Conservation (phyloP, 108 stramenopile genomes). For the Fragilaria radians region DNA sequence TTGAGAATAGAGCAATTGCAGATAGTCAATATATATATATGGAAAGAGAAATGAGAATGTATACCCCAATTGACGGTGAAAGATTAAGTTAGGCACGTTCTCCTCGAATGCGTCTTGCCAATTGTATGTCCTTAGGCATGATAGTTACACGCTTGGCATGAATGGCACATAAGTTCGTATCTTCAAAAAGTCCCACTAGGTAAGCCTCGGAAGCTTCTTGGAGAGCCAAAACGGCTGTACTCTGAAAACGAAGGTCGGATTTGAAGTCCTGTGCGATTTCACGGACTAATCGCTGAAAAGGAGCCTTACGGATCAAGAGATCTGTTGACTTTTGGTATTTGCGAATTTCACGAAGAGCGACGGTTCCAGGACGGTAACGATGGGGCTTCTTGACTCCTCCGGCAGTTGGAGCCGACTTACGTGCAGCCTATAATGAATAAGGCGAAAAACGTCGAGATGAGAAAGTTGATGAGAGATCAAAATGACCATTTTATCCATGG, state of each 20-base stretch:
- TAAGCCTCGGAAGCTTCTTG: slow-evolving; percentile 93
- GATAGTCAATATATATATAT: too few relatives aligned
- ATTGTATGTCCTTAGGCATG: slow-evolving; percentile 95
- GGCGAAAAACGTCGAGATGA: not conserved
- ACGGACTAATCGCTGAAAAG: slow-evolving; percentile 90
- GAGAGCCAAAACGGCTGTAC: slow-evolving; percentile 83
- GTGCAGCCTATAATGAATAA: slow-evolving; percentile 40
- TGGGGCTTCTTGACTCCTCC: slow-evolving; percentile 86
- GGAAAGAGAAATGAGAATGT: too few relatives aligned
- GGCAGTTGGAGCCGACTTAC: slow-evolving; percentile 83
- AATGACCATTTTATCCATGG: not conserved
- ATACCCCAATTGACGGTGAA: too few relatives aligned
- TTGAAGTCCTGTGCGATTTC: slow-evolving; percentile 81
- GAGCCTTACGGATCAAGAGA: slow-evolving; percentile 89
- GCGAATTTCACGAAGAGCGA: slow-evolving; percentile 86
- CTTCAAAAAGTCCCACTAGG: slow-evolving; percentile 91
- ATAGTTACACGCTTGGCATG: slow-evolving; percentile 96
- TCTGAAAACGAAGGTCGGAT: slow-evolving; percentile 83
- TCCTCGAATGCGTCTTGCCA: slow-evolving; percentile 79
- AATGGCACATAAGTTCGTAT: slow-evolving; percentile 94
- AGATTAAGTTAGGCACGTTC: slow-evolving; percentile 80
- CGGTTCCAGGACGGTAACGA: slow-evolving; percentile 80
- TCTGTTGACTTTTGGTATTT: slow-evolving; percentile 92
- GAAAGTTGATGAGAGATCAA: not conserved
- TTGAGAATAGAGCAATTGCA: too few relatives aligned